Evolutionary conservation across 1,284 basidiomycete species (phyloP), one percentile per base, ranked within the genome.

Genomic region (Cryptococcus sp.): DNA sequence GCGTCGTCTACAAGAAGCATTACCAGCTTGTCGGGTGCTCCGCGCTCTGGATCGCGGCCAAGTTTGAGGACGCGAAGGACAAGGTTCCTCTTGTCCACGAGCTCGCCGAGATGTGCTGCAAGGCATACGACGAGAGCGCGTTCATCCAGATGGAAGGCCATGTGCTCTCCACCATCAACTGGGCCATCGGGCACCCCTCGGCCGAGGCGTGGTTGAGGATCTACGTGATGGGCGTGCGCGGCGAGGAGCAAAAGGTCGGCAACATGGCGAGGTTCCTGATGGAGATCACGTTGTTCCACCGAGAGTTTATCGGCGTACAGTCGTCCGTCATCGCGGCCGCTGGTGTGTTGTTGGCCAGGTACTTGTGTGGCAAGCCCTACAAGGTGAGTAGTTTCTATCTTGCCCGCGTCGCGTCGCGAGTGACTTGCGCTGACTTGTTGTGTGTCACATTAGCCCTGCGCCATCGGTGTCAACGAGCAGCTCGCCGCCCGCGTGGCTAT

Each of bases 21-120:
- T 98, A 98, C 77, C 96, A 99, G 75, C 88, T 99, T 51, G 95
- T 98, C 52, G 96, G 96, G 36, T 98, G 96, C 71, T 91, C 95
- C 13, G 93, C 96, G 20, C 83, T 99, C 4, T 95, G 95, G 92
- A 98, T 98, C 67, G 96, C 96, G 5, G 90, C 96, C 69, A 99
- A 99, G 79, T 99, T 96, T 70, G 96, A 99, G 79, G 96, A 99
- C 73, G 88, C 94, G 43, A 98, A 99, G 79, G 95, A 98, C 75
- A 90, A 92, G 59, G 93, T 98, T 2, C 96, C 96, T 11, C 89
- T 91, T 1, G 89, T 98, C 8, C 85, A 89, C 69, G 95, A 98
- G 67, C 85, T 99, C 56, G 87, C 87, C 54, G 88, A 92, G 71
- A 93, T 97, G 78, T 98, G 94, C 79, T 90, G 88, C 68, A 88